Base-by-base conservation (phyloP, 2,329 filamentous ascomycete species). In the Fusarium xyrophilum region DNA sequence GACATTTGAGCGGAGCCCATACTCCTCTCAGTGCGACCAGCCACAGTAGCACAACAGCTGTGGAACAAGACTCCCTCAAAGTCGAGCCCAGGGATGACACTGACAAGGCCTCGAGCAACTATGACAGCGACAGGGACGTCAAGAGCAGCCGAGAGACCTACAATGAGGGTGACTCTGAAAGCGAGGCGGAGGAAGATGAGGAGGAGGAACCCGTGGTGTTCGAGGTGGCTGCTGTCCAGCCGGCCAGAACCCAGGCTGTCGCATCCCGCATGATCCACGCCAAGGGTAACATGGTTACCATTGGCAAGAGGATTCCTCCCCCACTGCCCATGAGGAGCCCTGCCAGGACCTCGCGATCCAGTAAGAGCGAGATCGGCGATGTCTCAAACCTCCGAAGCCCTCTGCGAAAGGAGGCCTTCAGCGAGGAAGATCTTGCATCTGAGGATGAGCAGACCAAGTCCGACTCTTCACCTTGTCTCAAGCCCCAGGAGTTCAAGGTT, bases 201-300 rank as follows among this genome's bases (percentile, higher is more conserved):
- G 70, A 75, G 25, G 87, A 92, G 68, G 89, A 91, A 72, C 85
- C 89, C 4, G 82, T 93, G 35, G 85, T 93, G 32, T 91, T 89
- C 63, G 89, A 92, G 72, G 86, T 92, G 54, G 88, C 85, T 7
- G 82, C 86, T 19, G 82, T 85, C 23, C 84, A 87, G 64, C 84
- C 85, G 19, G 81, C 87, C 19, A 74, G 76, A 40, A 83, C 85
- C 10, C 85, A 88, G 54, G 85, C 88, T 40, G 82, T 88, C 48
- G 85, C 86, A 5, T 88, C 91, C 3, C 88, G 91, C 56, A 85
- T 88, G 57, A 88, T 93, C 59, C 84, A 86, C 32, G 90, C 88
- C 39, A 91, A 92, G 74, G 92, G 93, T 27, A 90, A 91, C 52
- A 83, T 97, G 52, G 92, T 97, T 30, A 93, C 88, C 46, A 97